Evolutionary conservation across 441 rosid genomes (phyloP), one percentile per base, ranked within the genome.

Genomic region (Croton laevigatus): DNA sequence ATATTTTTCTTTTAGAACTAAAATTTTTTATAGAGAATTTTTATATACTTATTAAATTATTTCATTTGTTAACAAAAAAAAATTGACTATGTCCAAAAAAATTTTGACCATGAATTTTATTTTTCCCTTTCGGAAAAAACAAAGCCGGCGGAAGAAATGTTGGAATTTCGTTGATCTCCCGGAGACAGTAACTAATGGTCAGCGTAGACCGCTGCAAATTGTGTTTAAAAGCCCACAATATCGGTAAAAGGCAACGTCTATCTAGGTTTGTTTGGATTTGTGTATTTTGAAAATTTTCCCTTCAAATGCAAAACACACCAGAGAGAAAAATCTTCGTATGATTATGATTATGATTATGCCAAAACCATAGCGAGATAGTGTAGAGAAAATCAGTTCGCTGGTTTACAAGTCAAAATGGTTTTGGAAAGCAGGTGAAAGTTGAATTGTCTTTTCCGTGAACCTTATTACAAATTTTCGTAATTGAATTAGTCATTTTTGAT

Each of bases 371-470:
- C 1, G n/a, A 37, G 32, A 65, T 22, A 1, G 52, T 11, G 2
- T 11, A 46, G 52, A 46, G 17, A 9, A 14, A 46, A 11, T 46
- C 13, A 11, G 17, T 46, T 46, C 14, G 11, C 52, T 11, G 13
- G 44, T 40, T 1, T 40, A 40, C 44, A 46, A 46, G 17, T 46
- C 16, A 46, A 46, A 46, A 2, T 46, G 16, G 16, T 46, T 19
- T 62, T 19, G 7, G 54, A 6, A 12, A 63, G 52, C 32, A 62
- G 42, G 52, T 19, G 36, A 20, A 38, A 10, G 34, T 32, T 54
- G 53, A 22, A 38, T 68, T 68, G 71, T 68, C 71, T 68, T 68
- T 53, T 55, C 17, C 37, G 8, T 55, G 16, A 40, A 40, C 70
- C 53, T 53, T 36, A 6, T 37, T 14, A 59, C 14, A 53, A 66